Percentiles rank a stretch among this genome's conserved stretches.
phyloP scores from a whole-genome alignment of 1,284 basidiomycete genomes.

The Cutaneotrichosporon cyanovorans region DNA sequence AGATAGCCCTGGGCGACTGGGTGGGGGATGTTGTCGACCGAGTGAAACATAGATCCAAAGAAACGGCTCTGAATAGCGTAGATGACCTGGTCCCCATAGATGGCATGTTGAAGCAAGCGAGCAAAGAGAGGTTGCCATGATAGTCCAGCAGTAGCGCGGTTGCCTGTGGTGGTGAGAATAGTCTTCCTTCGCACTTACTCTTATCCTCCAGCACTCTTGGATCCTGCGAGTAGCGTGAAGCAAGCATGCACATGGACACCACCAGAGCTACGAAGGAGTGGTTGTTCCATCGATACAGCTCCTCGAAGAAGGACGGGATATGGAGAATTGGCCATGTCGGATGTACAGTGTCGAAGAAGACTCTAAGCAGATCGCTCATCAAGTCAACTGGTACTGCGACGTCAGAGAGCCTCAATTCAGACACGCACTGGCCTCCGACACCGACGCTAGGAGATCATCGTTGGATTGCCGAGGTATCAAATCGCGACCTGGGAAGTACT shows the following conservation, averaged over 20 bases:
- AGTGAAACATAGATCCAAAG: slow-evolving; percentile 17
- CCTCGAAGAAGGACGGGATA: slow-evolving; percentile 12
- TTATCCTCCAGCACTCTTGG: slow-evolving; percentile 5
- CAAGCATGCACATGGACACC: slow-evolving; percentile 16
- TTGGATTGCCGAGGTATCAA: slow-evolving; percentile 1
- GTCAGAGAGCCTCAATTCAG: background rate
- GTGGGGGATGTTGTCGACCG: slow-evolving; percentile 18
- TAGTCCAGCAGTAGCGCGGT: slow-evolving; percentile 14
- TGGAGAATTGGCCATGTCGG: slow-evolving; percentile 19
- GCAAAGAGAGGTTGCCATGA: slow-evolving; percentile 11
- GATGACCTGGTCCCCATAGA: slow-evolving; percentile 15
- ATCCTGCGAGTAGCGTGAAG: slow-evolving; percentile 9
- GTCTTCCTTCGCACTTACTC: background rate
- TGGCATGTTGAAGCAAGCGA: slow-evolving; percentile 14
- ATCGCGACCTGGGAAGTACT: slow-evolving; percentile 12
- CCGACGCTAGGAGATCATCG: slow-evolving; percentile 4
- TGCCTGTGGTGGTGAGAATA: slow-evolving; percentile 2
- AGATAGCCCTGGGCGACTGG: slow-evolving; percentile 13
- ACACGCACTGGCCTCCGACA: slow-evolving; percentile 4
- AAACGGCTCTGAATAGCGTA: slow-evolving; percentile 16
- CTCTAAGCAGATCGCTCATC: slow-evolving; percentile 8
- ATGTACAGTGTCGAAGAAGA: slow-evolving; percentile 16
- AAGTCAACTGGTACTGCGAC: slow-evolving; percentile 7
- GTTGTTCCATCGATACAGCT: slow-evolving; percentile 7
- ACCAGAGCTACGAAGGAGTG: slow-evolving; percentile 13